Evolutionary conservation across 495 filamentous ascomycete genomes (phyloP).

Genomic region (Tuber melanosporum): DNA sequence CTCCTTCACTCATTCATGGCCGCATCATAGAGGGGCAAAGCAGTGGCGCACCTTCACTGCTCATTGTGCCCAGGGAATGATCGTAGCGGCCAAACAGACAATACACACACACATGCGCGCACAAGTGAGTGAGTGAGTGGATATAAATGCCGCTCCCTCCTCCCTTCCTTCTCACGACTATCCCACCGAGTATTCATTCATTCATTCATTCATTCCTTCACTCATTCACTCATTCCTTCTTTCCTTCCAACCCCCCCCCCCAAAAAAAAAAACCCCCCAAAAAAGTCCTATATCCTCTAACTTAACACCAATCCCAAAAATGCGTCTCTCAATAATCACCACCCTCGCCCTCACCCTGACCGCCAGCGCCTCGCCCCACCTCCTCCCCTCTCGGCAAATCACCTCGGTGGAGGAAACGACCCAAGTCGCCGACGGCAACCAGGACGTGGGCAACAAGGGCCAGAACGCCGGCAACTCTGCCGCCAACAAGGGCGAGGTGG

Average conservation of each 20-base stretch:
- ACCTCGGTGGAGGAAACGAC: slow-evolving; percentile 15
- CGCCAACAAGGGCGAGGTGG: slow-evolving; percentile 25
- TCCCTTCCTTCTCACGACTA: not conserved
- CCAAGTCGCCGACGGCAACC: slow-evolving; percentile 16
- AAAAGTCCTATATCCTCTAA: no score
- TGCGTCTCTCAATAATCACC: slow-evolving; percentile 3
- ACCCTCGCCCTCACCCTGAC: slow-evolving; percentile 20
- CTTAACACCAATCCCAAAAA: no score
- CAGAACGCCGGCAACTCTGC: slow-evolving; percentile 29
- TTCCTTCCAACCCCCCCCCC: no score
- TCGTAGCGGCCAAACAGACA: no score
- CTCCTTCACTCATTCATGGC: not conserved
- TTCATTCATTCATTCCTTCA: not conserved
- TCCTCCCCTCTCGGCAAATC: slow-evolving; percentile 11
- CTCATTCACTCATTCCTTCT: not conserved
- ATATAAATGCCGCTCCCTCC: not conserved
- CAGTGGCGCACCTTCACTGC: no score
- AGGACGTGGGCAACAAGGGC: slow-evolving; percentile 35
- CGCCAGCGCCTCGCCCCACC: slow-evolving; percentile 14
- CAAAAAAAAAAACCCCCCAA: no score
- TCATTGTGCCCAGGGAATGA: no score
- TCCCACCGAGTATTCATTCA: slow-evolving; percentile 9
- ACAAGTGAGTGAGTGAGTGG: not conserved
- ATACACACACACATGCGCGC: not conserved
- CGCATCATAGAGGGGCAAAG: no score